phyloP scores from a whole-genome alignment of 495 filamentous ascomycete species.

The Lindgomyces ingoldianus region DNA sequence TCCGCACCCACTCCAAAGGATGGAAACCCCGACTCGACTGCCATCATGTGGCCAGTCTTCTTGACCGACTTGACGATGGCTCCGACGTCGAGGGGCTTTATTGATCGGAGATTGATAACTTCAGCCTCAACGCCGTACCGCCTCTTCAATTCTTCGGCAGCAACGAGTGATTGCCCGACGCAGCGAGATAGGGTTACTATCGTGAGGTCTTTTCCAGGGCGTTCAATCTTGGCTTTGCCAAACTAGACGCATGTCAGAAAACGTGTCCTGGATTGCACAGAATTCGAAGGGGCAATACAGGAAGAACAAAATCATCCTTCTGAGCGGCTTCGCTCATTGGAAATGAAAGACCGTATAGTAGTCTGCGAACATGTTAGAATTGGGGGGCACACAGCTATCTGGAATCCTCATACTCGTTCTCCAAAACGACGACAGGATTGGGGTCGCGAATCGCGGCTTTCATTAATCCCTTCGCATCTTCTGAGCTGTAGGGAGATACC shows the following conservation, averaged over 20 bases:
- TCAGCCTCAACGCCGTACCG: constrained; percentile 95
- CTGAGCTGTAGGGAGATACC: constrained; percentile 89
- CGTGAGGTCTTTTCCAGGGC: constrained; percentile 90
- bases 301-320: constrained; percentile 91
- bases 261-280: constrained; percentile 33
- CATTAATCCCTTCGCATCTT: constrained; percentile 95
- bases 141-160: constrained; percentile 85
- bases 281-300: constrained; percentile 46
- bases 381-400: constrained; percentile 18
- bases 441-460: constrained; percentile 98
- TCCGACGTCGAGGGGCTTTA: constrained; percentile 96
- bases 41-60: constrained; percentile 92
- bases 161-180: constrained; percentile 87
- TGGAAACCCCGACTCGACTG: constrained; percentile 94
- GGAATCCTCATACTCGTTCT: constrained; percentile 74
- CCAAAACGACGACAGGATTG: constrained; percentile 91
- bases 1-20: constrained; percentile 89
- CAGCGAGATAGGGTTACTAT: constrained; percentile 92
- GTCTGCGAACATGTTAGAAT: constrained; percentile 50
- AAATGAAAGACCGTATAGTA: constrained; percentile 91
- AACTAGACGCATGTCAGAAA: constrained; percentile 48
- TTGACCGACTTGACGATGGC: constrained; percentile 93
- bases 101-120: constrained; percentile 94
- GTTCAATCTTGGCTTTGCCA: constrained; percentile 98
- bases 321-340: constrained; percentile 95